phyloP scores from a whole-genome alignment of 441 rosid species.

The Corymbia citriodora region DNA sequence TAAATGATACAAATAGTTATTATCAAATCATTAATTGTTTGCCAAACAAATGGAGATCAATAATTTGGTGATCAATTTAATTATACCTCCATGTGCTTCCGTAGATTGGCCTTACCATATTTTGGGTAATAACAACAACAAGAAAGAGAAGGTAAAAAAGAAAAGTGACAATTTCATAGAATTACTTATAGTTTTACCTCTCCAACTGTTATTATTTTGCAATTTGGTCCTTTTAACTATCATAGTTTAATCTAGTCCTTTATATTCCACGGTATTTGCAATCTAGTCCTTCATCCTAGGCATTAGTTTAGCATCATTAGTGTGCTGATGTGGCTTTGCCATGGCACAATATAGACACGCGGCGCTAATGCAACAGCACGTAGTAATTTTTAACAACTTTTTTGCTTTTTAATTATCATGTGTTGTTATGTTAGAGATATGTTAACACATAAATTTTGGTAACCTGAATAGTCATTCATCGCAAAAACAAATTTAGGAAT shows the following conservation, averaged over 20 bases:
- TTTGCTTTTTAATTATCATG: background rate
- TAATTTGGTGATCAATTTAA: background rate
- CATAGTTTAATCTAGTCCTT: background rate
- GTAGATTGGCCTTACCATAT: background rate
- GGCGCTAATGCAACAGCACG: background rate
- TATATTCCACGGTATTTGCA: background rate
- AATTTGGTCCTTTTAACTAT: background rate
- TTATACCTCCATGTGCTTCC: background rate
- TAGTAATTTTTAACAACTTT: background rate
- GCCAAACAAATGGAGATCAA: background rate
- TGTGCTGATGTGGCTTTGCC: background rate
- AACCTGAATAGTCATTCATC: background rate
- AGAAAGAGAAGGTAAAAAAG: background rate
- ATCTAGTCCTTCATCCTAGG: background rate
- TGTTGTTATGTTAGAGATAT: background rate
- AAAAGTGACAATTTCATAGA: background rate
- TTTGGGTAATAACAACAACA: background rate
- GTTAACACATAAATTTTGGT: background rate
- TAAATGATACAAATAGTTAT: no score
- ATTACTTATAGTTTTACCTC: background rate
- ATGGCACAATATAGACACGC: background rate
- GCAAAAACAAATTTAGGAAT: background rate
- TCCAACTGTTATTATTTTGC: background rate
- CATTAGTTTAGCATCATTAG: background rate
- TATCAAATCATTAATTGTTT: background rate